Evolutionary conservation across 208 protist species (phyloP).

Genomic region (Leishmania turanica): DNA sequence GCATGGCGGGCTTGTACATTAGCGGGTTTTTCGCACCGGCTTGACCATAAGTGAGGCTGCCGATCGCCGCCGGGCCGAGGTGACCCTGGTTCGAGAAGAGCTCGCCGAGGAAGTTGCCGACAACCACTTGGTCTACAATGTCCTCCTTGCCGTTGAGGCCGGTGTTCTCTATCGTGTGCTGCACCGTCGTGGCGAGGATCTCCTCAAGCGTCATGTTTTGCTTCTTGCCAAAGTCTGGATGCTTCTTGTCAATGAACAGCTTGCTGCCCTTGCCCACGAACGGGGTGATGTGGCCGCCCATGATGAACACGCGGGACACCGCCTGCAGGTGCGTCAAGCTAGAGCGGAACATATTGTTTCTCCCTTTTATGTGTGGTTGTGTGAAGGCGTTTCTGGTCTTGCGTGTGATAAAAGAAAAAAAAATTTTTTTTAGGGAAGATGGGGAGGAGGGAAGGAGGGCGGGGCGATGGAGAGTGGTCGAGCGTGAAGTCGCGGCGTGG

Average conservation of each 20-base stretch:
- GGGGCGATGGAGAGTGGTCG: background rate
- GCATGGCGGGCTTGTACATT: conserved; percentile 73
- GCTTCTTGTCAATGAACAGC: conserved; percentile 92
- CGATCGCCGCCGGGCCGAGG: conserved; percentile 77
- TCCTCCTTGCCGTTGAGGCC: conserved; percentile 50
- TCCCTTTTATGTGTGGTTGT: background rate
- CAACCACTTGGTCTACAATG: conserved; percentile 69
- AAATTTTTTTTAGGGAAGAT: background rate
- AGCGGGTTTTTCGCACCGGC: conserved; percentile 43
- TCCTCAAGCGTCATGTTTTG: conserved; percentile 85
- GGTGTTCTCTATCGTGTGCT: conserved; percentile 59
- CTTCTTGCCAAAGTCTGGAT: conserved; percentile 91
- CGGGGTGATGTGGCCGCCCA: conserved; percentile 85
- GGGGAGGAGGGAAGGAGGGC: background rate
- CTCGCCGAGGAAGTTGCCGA: conserved; percentile 91
- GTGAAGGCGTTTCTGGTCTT: too few relatives aligned
- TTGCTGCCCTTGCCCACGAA: conserved; percentile 92
- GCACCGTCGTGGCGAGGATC: conserved; percentile 58
- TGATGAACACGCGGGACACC: conserved; percentile 68
- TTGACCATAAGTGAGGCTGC: conserved; percentile 44
- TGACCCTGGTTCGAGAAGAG: conserved; percentile 91
- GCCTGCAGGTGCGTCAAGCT: conserved; percentile 29
- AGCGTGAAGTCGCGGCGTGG: background rate
- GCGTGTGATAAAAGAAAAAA: background rate
- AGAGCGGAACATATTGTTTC: conserved; percentile 34